Conservation (phyloP, 208 protist genomes). For the Trypanosoma theileri region DNA sequence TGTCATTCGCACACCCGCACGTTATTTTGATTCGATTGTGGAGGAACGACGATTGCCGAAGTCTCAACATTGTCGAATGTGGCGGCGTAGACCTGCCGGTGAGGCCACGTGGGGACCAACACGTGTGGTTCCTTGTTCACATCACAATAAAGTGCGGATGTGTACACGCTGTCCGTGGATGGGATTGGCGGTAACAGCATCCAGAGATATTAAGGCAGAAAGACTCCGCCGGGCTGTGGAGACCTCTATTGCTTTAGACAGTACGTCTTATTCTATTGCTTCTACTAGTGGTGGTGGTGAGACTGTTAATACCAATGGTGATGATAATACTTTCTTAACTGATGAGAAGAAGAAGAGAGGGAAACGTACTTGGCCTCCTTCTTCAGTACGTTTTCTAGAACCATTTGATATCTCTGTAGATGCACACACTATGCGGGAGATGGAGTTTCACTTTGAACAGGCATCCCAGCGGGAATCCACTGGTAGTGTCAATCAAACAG, state of each 20-base stretch:
- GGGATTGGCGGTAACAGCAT: conserved; percentile 29
- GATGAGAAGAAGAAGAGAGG: neutral
- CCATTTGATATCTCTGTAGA: conserved; percentile 39
- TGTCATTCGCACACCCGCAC: conserved; percentile 21
- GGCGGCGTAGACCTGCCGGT: conserved; percentile 9
- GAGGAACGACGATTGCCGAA: conserved; percentile 15
- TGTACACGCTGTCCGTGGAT: conserved; percentile 83
- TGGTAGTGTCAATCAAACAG: no score
- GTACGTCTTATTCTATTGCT: neutral
- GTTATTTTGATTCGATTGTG: conserved; percentile 28
- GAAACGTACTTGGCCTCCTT: neutral
- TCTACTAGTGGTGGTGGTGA: neutral
- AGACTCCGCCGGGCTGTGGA: conserved; percentile 22
- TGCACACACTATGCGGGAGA: conserved; percentile 45
- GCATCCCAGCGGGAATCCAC: neutral
- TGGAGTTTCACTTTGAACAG: conserved; percentile 42
- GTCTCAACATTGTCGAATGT: conserved; percentile 28
- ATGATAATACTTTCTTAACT: no score
- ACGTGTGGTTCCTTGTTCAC: conserved; percentile 33
- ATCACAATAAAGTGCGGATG: conserved; percentile 19
- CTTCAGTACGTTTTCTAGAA: conserved; percentile 34
- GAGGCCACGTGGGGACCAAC: conserved; percentile 9
- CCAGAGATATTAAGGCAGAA: conserved; percentile 40
- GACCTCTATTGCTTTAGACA: conserved; percentile 1
- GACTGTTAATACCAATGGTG: neutral